Conservation (phyloP, 2,329 filamentous ascomycete species). For the Botryotinia convoluta region DNA sequence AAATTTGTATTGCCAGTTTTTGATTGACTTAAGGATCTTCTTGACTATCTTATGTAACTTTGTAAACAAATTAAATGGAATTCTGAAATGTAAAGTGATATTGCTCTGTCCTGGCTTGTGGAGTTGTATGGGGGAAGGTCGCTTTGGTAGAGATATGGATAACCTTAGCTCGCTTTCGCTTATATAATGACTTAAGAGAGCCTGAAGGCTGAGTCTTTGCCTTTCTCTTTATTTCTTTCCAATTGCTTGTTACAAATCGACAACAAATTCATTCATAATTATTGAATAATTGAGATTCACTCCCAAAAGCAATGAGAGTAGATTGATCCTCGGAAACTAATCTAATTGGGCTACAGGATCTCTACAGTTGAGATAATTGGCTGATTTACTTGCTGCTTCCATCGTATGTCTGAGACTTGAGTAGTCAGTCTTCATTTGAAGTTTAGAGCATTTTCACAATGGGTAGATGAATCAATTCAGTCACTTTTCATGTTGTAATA, state of each 20-base stretch:
- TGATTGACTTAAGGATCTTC: conserved; percentile 4
- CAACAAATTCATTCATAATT: neutral
- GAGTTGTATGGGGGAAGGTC: conserved; percentile 33
- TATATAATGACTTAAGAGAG: conserved; percentile 22
- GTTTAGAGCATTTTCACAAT: neutral
- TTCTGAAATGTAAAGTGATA: conserved; percentile 11
- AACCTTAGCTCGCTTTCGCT: conserved; percentile 26
- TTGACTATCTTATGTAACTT: conserved; percentile 22
- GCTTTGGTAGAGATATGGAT: conserved; percentile 31
- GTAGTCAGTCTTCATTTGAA: neutral
- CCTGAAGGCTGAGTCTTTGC: neutral
- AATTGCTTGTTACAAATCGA: neutral
- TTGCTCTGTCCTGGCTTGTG: conserved; percentile 26
- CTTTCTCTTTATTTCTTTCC: conserved; percentile 7
- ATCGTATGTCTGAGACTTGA: neutral
- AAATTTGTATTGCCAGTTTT: conserved; percentile 2
- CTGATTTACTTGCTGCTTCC: neutral
- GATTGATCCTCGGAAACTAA: neutral
- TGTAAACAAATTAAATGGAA: neutral
- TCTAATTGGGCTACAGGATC: neutral
- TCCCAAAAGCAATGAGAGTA: neutral
- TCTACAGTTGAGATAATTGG: neutral
- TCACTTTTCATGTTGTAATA: neutral
- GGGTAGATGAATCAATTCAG: neutral
- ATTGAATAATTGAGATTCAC: neutral